Evolutionary conservation across 257 asterid species (phyloP).

Genomic region (Nicotiana otophora): DNA sequence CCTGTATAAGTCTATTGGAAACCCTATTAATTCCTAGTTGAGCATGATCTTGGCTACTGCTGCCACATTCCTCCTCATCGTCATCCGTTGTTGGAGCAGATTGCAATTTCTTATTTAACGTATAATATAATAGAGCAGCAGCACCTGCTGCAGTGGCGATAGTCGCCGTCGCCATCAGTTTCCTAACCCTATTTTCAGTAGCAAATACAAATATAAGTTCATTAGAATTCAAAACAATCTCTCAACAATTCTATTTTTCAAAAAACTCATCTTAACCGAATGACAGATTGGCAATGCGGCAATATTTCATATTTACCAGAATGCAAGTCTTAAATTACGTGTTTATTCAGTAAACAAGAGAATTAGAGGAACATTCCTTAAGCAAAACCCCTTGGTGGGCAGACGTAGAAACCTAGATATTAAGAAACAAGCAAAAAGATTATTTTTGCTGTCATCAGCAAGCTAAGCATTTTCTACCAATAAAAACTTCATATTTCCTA

Average conservation of each 20-base stretch:
- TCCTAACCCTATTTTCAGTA: slow-evolving; percentile 34
- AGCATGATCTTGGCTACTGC: slow-evolving; percentile 37
- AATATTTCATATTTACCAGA: background rate
- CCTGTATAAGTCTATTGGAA: slow-evolving; percentile 85
- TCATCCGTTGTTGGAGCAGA: slow-evolving; percentile 26
- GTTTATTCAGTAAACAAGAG: background rate
- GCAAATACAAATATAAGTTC: background rate
- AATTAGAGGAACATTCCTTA: background rate
- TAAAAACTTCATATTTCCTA: background rate
- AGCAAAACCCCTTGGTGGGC: slow-evolving; percentile 6
- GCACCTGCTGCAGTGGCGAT: slow-evolving; percentile 99
- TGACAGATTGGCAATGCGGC: background rate
- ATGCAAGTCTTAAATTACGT: background rate
- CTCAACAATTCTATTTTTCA: background rate
- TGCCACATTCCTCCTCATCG: slow-evolving; percentile 58
- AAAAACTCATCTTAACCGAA: background rate
- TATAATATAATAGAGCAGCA: slow-evolving; percentile 90
- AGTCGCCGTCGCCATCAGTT: slow-evolving; percentile 93
- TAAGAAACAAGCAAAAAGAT: background rate
- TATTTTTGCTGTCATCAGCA: background rate
- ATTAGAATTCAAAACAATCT: background rate
- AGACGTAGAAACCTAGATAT: slow-evolving; percentile 5
- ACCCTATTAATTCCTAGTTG: slow-evolving; percentile 62
- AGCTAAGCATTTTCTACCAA: background rate
- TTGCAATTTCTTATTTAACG: slow-evolving; percentile 68